Percentiles rank a stretch among this genome's conserved stretches.
Conservation (phyloP, 306 rosid species). For the Mimosa pudica region DNA sequence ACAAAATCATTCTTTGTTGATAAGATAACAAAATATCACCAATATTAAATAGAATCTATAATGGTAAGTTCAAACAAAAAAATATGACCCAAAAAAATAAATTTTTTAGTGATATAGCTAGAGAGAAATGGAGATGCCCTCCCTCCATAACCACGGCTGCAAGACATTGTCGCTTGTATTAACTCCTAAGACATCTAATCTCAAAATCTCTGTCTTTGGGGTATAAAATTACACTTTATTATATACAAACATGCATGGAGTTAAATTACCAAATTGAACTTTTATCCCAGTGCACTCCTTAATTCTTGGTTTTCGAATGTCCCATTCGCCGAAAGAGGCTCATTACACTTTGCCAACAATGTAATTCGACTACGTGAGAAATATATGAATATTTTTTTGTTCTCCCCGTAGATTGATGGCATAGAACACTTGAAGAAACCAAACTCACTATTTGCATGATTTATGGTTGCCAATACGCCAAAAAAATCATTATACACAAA, state of each 20-base stretch:
- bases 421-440: constrained; percentile 20
- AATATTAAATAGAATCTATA: too few species aligned
- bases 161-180: constrained; percentile 8
- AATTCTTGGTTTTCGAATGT: constrained; percentile 26
- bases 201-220: background rate
- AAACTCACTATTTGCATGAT: constrained; percentile 9
- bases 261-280: constrained; percentile 36
- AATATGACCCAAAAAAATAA: too few species aligned
- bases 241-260: constrained; percentile 22
- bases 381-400: background rate
- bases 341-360: constrained; percentile 1
- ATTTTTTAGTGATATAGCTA: too few species aligned
- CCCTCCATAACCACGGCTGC: background rate
- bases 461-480: constrained; percentile 37
- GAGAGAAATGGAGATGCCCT: too few species aligned
- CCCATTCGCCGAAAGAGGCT: constrained; percentile 24
- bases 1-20: too few species aligned
- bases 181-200: constrained; percentile 18
- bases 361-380: constrained; percentile 8
- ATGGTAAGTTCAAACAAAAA: too few species aligned
- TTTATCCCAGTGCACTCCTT: constrained; percentile 33
- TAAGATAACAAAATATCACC: too few species aligned
- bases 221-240: background rate
- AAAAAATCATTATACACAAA: background rate
- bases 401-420: constrained; percentile 3